Conservation (phyloP, 1,284 basidiomycete genomes). For the Cutaneotrichosporon dermatis region DNA sequence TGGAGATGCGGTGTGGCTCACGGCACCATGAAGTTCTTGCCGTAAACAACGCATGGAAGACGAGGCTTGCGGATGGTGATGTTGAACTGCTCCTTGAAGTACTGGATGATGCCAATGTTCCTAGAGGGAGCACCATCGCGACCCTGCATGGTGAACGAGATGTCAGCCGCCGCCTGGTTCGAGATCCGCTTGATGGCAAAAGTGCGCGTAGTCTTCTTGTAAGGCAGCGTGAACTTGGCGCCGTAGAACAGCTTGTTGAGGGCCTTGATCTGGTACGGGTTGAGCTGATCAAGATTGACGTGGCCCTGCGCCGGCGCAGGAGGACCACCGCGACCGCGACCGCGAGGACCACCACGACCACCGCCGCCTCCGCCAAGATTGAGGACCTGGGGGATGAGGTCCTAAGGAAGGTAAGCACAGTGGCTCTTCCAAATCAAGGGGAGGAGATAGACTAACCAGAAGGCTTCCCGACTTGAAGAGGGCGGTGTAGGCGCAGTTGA, state of each 20-base stretch:
- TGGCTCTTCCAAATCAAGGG: no score
- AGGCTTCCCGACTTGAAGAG: constrained; percentile 43
- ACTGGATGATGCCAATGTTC: constrained; percentile 37
- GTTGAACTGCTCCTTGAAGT: constrained; percentile 46
- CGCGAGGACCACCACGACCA: constrained; percentile 28
- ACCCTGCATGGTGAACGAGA: constrained; percentile 40
- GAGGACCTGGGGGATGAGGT: constrained; percentile 35
- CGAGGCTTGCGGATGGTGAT: constrained; percentile 37
- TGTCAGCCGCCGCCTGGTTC: constrained; percentile 28
- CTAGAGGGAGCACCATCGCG: constrained; percentile 36
- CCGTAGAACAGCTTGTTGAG: constrained; percentile 38
- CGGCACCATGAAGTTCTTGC: constrained; percentile 46
- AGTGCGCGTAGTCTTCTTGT: constrained; percentile 25
- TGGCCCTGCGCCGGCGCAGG: constrained; percentile 18
- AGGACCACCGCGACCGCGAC: constrained; percentile 24
- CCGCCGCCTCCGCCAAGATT: constrained; percentile 34
- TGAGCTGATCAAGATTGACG: constrained; percentile 26
- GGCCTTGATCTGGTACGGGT: constrained; percentile 27
- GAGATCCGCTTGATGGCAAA: constrained; percentile 39
- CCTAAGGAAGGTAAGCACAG: constrained; percentile 14
- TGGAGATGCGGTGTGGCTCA: constrained; percentile 18
- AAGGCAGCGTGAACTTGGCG: constrained; percentile 40
- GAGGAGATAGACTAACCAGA: constrained; percentile 23
- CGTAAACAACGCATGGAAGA: constrained; percentile 44
- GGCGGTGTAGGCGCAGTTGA: constrained; percentile 48